Evolutionary conservation across 208 protist species (phyloP).

Genomic region (Acanthamoeba castellanii): DNA sequence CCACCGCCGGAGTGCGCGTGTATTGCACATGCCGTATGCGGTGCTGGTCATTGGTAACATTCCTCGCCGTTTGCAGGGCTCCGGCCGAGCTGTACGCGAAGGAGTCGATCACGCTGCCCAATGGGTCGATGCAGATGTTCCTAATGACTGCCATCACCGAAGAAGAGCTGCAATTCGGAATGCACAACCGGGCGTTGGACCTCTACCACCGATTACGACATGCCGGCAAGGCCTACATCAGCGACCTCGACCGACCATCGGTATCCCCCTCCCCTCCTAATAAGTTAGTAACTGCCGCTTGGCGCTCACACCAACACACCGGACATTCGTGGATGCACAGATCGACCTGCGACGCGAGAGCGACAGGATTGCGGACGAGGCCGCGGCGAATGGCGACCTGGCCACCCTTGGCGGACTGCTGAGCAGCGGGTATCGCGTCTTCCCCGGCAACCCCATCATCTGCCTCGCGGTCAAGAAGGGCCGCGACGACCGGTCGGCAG

Average conservation of each 20-base stretch:
- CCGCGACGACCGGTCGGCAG: conserved; percentile 17
- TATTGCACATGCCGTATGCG: not conserved
- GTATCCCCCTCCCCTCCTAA: not conserved
- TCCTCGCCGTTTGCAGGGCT: not conserved
- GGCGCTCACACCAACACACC: too few species aligned
- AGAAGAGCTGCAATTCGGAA: conserved; percentile 34
- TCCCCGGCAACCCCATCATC: conserved; percentile 18
- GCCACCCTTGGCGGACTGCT: conserved; percentile 6
- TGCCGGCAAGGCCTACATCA: conserved; percentile 19
- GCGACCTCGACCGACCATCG: conserved; percentile 29
- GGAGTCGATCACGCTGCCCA: not conserved
- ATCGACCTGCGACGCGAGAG: conserved; percentile 20
- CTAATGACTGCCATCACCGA: conserved; percentile 26
- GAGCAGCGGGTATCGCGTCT: not conserved
- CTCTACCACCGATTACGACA: conserved; percentile 48
- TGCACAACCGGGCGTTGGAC: conserved; percentile 33
- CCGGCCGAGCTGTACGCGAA: conserved; percentile 13
- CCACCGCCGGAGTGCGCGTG: too few species aligned
- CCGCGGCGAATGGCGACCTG: conserved; percentile 12
- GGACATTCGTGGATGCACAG: not conserved
- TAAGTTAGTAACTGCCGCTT: not conserved
- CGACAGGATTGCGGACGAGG: conserved; percentile 24
- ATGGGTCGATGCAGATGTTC: conserved; percentile 29
- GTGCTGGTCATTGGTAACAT: not conserved
- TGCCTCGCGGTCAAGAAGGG: conserved; percentile 56